phyloP scores from a whole-genome alignment of 2,329 filamentous ascomycete species.

The Cryphonectria carpinicola region DNA sequence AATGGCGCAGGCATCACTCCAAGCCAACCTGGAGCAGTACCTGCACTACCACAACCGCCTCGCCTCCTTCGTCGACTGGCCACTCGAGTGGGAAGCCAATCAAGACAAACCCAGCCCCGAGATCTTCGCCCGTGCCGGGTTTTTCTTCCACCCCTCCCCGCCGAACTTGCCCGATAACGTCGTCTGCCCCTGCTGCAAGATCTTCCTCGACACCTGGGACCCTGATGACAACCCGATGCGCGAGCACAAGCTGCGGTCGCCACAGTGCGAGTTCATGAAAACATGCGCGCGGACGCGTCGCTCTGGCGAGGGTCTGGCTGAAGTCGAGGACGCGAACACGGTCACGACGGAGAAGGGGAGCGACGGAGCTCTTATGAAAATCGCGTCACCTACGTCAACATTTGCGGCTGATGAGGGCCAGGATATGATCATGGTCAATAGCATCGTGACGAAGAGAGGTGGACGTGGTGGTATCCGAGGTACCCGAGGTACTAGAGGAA shows the following conservation, averaged over 20 bases:
- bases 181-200: constrained; percentile 14
- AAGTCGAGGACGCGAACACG: background rate
- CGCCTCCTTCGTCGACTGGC: constrained; percentile 22
- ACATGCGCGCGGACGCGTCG: background rate
- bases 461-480: background rate
- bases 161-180: constrained; percentile 2
- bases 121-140: constrained; percentile 17
- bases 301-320: background rate
- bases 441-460: background rate
- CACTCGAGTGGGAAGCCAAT: constrained; percentile 9
- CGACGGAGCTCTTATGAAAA: background rate
- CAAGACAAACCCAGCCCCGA: constrained; percentile 16
- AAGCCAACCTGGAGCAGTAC: constrained; percentile 4
- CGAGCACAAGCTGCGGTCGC: background rate
- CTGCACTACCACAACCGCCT: constrained; percentile 25
- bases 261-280: constrained; percentile 3
- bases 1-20: background rate
- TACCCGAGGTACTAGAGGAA: background rate
- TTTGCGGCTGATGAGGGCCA: background rate
- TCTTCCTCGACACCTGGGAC: constrained; percentile 8
- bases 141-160: background rate
- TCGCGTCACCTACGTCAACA: background rate
- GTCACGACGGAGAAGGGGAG: background rate
- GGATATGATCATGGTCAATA: background rate
- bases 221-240: background rate